Evolutionary conservation across 164 flowering plant species (phyloP).

Genomic region (Tetracentron sinense): DNA sequence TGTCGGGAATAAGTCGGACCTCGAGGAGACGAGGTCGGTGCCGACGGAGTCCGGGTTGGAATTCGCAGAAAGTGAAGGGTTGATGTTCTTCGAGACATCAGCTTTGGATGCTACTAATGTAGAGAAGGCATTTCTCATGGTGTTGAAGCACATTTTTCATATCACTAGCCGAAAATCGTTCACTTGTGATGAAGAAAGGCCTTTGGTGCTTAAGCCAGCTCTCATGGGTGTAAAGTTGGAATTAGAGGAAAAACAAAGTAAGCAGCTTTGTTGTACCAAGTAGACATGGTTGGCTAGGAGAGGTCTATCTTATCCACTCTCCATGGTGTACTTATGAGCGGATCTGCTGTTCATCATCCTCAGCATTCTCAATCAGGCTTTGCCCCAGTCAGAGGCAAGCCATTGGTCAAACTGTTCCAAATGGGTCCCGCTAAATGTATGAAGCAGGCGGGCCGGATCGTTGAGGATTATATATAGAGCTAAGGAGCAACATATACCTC

Average conservation of each 20-base stretch:
- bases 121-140: background rate
- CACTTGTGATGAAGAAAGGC: background rate
- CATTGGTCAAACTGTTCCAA: too few relatives aligned
- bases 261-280: conserved; percentile 7
- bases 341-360: too few relatives aligned
- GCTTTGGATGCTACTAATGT: too few relatives aligned
- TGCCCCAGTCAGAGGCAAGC: too few relatives aligned
- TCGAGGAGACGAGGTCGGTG: background rate
- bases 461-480: too few relatives aligned
- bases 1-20: background rate
- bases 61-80: background rate
- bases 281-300: too few relatives aligned
- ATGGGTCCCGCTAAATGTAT: too few relatives aligned
- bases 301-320: too few relatives aligned
- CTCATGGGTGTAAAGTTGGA: conserved; percentile 11
- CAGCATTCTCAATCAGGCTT: too few relatives aligned
- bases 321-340: too few relatives aligned
- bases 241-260: background rate
- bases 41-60: background rate
- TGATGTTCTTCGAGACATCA: background rate
- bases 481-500: too few relatives aligned
- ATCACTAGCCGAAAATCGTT: background rate
- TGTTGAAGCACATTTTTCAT: background rate
- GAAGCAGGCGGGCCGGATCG: too few relatives aligned
- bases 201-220: conserved; percentile 9